These are phyloP conservation scores for Ascochyta koolunga DNA, from an alignment of 2,329 filamentous ascomycete species.

Conservation along the genomic window DNA sequence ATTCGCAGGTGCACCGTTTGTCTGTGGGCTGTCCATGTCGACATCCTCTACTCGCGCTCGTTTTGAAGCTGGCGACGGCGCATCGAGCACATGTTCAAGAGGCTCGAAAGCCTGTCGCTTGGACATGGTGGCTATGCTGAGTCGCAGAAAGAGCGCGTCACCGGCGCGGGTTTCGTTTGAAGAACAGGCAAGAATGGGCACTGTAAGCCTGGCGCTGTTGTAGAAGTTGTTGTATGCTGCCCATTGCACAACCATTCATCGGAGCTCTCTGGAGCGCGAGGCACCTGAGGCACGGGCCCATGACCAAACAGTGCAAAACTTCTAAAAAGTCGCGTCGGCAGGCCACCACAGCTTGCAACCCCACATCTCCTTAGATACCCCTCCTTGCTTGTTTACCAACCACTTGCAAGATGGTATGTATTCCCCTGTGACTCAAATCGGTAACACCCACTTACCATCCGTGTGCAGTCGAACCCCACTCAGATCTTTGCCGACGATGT, in stretches of 20 bases:
- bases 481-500: constrained; percentile 98
- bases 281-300: constrained; percentile 28
- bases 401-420: constrained; percentile 40
- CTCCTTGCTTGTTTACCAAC: constrained; percentile 31
- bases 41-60: constrained; percentile 54
- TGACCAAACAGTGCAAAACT: constrained; percentile 33
- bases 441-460: constrained; percentile 17
- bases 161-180: neutral
- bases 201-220: neutral
- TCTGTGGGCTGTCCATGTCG: constrained; percentile 40
- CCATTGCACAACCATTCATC: neutral
- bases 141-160: neutral
- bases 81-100: constrained; percentile 49
- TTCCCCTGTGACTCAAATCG: neutral
- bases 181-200: neutral
- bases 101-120: constrained; percentile 56
- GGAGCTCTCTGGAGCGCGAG: constrained; percentile 22
- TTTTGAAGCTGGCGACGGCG: constrained; percentile 56
- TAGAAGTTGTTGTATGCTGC: neutral
- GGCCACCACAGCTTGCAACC: constrained; percentile 38
- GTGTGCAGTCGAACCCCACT: constrained; percentile 71
- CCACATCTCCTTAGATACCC: constrained; percentile 41
- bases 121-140: constrained; percentile 47
- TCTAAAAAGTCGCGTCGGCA: constrained; percentile 46
- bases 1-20: constrained; percentile 34